Base-by-base conservation (phyloP, 2,329 filamentous ascomycete genomes). In the Monosporascus sp. region DNA sequence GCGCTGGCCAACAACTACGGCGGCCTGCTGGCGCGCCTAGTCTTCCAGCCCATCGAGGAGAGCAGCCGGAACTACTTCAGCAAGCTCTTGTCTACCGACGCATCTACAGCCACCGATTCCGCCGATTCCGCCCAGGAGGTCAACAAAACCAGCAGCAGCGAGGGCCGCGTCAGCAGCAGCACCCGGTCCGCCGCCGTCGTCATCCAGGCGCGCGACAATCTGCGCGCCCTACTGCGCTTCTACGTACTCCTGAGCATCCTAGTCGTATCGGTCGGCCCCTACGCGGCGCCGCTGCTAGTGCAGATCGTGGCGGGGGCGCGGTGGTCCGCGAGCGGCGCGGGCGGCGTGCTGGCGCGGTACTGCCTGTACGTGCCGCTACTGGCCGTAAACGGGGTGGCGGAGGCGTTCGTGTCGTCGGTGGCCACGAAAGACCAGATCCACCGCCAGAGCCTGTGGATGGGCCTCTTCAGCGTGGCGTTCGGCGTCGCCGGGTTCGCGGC, bases 21-120 rank as follows among this genome's bases (percentile, higher is more conserved):
- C 22, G 89, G 92, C 2, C 81, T 99, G 0, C 74, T 96, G 27
- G 94, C 94, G 0, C 83, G 94, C 3, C 83, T 97, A 58, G 74
- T 99, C 49, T 93, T 99, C 68, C 94, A 97, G 65, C 95, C 94
- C 7, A 84, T 99, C 54, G 94, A 99, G 70, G 95, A 99, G 71
- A 93, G 88, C 68, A 92, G 88, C 58, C 86, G 95, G 39, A 91
- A 86, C 65, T 85, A 96, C 66, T 97, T 97, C 55, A 92, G 90
- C 50, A 88, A 88, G 36, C 76, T 96, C 1, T 83, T 97, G 22
- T 70, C 77, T 0, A 66, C 70, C 1, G 31, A 34, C 31, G 5
- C 31, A 14, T 51, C 65, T 3, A 57, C 67, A 5, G 39, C 61
- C 0, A 42, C 58, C 15, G 63, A 54, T 45, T 62, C 52, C 47